Evolutionary conservation across 1,139 yeast genomes (phyloP).

Genomic region (Trichomonascaceae sp.): DNA sequence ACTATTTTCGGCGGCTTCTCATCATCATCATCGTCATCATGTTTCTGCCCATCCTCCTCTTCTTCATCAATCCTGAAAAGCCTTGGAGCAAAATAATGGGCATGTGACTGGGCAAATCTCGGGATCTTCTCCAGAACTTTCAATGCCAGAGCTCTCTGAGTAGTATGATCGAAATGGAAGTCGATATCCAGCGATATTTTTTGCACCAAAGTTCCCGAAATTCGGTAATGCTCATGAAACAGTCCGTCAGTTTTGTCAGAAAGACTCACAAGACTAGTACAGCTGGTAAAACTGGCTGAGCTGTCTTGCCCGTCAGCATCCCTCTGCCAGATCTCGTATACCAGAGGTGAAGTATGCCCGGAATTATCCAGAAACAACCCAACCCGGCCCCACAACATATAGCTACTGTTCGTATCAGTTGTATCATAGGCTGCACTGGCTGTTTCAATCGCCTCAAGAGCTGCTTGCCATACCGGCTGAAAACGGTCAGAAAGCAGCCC

Average conservation of each 20-base stretch:
- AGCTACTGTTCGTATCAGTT: slow-evolving; percentile 33
- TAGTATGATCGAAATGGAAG: background rate
- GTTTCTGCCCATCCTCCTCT: slow-evolving; percentile 25
- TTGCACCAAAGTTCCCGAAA: background rate
- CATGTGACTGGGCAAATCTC: slow-evolving; percentile 58
- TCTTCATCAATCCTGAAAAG: slow-evolving; percentile 28
- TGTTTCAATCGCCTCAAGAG: slow-evolving; percentile 51
- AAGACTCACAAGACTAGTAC: slow-evolving; percentile 11
- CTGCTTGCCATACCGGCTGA: slow-evolving; percentile 82
- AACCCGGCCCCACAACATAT: slow-evolving; percentile 46
- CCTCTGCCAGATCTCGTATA: background rate
- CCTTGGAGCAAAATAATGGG: slow-evolving; percentile 49
- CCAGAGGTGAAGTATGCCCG: background rate
- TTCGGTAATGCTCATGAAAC: background rate
- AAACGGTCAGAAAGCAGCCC: slow-evolving; percentile 73
- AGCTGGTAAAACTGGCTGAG: slow-evolving; percentile 4
- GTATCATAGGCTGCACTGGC: slow-evolving; percentile 30
- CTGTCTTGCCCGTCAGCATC: background rate
- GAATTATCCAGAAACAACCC: background rate
- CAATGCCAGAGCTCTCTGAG: slow-evolving; percentile 13
- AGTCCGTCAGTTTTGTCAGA: background rate
- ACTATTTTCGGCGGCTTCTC: slow-evolving; percentile 13
- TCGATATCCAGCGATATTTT: background rate
- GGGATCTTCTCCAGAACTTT: slow-evolving; percentile 50
- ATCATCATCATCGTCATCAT: slow-evolving; percentile 23